Percentiles rank a stretch among this genome's conserved stretches.
These are phyloP conservation scores for Anaeromyces robustus DNA, from an alignment of 192 early-diverging fungal species.

Conservation along the genomic window DNA sequence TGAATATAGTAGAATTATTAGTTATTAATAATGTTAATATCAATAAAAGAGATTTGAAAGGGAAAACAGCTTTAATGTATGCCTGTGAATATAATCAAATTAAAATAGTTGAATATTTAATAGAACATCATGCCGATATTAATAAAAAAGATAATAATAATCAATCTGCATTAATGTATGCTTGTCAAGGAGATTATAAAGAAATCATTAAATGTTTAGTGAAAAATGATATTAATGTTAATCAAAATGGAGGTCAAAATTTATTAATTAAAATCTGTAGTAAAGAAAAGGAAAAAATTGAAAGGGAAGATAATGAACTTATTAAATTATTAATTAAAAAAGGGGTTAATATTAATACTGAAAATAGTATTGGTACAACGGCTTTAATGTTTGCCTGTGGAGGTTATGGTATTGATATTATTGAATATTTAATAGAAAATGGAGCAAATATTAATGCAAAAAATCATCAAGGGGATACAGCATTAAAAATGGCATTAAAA, in stretches of 20 bases:
- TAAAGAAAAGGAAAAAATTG: background rate
- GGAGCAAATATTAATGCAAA: background rate
- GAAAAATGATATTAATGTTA: background rate
- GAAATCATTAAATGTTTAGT: background rate
- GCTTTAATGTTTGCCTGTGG: background rate
- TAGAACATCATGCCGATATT: background rate
- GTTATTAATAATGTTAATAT: background rate
- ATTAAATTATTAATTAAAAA: background rate
- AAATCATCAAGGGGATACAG: background rate
- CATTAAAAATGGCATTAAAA: background rate
- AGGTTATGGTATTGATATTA: background rate
- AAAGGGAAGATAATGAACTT: background rate
- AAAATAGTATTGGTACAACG: background rate
- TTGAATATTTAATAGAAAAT: background rate
- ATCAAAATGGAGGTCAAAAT: background rate
- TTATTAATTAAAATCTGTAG: background rate
- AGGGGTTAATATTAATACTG: background rate
- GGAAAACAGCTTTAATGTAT: background rate
- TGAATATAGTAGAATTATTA: background rate
- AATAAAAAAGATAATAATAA: background rate
- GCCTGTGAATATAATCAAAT: background rate
- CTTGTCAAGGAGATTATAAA: background rate
- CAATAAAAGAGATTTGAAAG: background rate
- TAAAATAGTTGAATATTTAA: background rate
- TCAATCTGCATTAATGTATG: background rate